Evolutionary conservation across 2,329 filamentous ascomycete species (phyloP).

Genomic region (Apiospora kogelbergensis): DNA sequence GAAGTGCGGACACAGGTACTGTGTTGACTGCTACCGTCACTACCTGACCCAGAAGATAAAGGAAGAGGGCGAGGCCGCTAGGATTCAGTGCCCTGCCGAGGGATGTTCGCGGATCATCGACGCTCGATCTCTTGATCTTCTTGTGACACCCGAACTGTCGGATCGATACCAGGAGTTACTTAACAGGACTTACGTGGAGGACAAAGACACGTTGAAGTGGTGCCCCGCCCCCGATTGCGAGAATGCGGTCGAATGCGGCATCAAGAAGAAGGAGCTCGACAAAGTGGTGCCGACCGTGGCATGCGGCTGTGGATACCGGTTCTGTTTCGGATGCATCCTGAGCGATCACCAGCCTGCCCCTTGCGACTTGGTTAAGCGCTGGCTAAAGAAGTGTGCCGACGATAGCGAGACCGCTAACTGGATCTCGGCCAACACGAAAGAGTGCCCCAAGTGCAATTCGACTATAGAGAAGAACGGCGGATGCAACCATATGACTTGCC

Average conservation of each 20-base stretch:
- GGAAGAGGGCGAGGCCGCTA: constrained; percentile 90
- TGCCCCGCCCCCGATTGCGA: constrained; percentile 97
- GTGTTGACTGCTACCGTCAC: constrained; percentile 86
- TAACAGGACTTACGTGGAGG: constrained; percentile 93
- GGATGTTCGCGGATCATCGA: constrained; percentile 90
- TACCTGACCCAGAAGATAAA: constrained; percentile 92
- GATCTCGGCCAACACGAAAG: constrained; percentile 99
- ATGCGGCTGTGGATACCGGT: constrained; percentile 80
- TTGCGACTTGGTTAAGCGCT: constrained; percentile 86
- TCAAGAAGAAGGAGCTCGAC: constrained; percentile 85
- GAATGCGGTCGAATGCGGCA: constrained; percentile 83
- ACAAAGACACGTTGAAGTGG: constrained; percentile 95
- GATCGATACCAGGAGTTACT: constrained; percentile 79
- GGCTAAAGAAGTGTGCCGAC: constrained; percentile 98
- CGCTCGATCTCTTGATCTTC: constrained; percentile 78
- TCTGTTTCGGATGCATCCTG: constrained; percentile 93
- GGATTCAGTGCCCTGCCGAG: constrained; percentile 90
- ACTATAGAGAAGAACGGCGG: constrained; percentile 94
- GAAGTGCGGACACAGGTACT: constrained; percentile 93
- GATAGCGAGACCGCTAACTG: constrained; percentile 98
- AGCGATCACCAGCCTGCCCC: constrained; percentile 92
- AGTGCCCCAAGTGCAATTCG: constrained; percentile 92
- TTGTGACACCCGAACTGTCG: constrained; percentile 59
- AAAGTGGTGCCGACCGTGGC: constrained; percentile 86
- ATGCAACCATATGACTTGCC: constrained; percentile 41